These are phyloP conservation scores for Alternaria sp. DNA, from an alignment of 2,329 filamentous ascomycete genomes.

Conservation along the genomic window DNA sequence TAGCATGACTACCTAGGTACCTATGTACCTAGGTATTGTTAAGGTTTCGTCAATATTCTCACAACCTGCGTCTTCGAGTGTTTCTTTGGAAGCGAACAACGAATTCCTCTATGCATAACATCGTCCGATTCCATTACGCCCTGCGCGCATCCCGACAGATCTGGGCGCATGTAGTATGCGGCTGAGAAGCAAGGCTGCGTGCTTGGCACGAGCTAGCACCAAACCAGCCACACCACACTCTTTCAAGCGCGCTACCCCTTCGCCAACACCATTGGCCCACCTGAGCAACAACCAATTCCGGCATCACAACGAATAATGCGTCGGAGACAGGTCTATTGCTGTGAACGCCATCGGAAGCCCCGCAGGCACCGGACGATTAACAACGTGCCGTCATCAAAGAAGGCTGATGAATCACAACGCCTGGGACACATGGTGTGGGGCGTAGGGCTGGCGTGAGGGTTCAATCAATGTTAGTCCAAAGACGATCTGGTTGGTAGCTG, in stretches of 20 bases:
- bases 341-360: constrained; percentile 1
- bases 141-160: neutral
- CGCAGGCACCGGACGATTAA: neutral
- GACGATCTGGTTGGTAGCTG: neutral
- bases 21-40: too few relatives aligned
- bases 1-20: neutral
- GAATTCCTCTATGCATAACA: neutral
- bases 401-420: neutral
- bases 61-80: neutral
- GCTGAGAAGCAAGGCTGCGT: neutral
- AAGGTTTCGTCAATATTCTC: neutral
- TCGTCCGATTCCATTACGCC: neutral
- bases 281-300: neutral
- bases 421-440: neutral
- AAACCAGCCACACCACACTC: neutral
- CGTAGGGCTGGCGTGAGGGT: neutral
- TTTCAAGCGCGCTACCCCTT: neutral
- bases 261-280: neutral
- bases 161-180: neutral
- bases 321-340: neutral
- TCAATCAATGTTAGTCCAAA: neutral
- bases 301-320: neutral
- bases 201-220: neutral
- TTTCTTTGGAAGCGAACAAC: neutral
- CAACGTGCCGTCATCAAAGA: neutral